Evolutionary conservation across 192 early-diverging fungal genomes (phyloP).

Genomic region (Backusella parvicylindrica): DNA sequence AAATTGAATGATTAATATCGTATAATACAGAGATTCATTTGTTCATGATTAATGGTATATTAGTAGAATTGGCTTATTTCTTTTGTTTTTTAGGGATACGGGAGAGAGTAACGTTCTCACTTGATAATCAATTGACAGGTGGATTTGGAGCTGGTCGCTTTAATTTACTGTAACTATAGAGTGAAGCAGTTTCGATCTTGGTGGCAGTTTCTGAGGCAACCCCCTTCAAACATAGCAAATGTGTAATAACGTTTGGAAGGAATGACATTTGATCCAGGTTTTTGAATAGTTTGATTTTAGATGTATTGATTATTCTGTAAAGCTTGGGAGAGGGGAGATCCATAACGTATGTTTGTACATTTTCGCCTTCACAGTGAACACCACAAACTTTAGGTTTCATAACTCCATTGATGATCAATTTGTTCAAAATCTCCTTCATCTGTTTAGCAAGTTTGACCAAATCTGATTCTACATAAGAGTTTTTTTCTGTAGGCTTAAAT

Average conservation of each 20-base stretch:
- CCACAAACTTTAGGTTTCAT: not conserved
- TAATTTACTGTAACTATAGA: not conserved
- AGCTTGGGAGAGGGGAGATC: slow-evolving; percentile 5
- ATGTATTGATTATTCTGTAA: not conserved
- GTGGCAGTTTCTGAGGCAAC: not conserved
- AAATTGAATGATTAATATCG: not conserved
- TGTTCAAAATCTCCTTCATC: not conserved
- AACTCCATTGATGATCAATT: not conserved
- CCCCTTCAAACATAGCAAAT: not conserved
- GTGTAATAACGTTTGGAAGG: not conserved
- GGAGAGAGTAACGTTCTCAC: not conserved
- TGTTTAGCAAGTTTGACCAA: slow-evolving; percentile 3
- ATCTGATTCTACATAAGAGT: too few relatives aligned
- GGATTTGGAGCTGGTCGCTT: not conserved
- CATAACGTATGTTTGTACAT: slow-evolving; percentile 6
- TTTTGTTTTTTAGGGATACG: slow-evolving; percentile 6
- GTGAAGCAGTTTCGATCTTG: not conserved
- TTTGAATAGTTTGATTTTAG: not conserved
- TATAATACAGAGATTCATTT: slow-evolving; percentile 5
- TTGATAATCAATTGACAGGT: not conserved
- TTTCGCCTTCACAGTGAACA: not conserved
- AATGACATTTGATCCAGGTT: not conserved
- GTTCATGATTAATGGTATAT: slow-evolving; percentile 5
- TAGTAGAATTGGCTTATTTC: not conserved
- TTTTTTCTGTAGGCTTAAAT: not conserved